These are phyloP conservation scores for Endothia cerciana DNA, from an alignment of 2,329 filamentous ascomycete genomes.

Conservation along the genomic window DNA sequence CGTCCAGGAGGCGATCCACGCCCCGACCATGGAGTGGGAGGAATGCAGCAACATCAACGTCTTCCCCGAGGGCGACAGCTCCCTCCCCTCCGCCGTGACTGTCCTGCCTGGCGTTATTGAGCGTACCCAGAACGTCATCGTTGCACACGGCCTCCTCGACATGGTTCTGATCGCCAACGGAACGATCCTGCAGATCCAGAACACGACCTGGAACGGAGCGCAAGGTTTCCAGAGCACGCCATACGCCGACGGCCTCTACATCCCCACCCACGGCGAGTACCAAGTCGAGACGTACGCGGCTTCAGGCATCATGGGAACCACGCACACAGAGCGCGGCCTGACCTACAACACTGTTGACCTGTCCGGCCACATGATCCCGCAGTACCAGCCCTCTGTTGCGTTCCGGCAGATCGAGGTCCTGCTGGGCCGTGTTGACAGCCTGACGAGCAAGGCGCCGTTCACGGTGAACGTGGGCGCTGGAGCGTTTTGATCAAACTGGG, in stretches of 20 bases:
- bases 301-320: constrained; percentile 69
- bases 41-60: constrained; percentile 53
- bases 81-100: constrained; percentile 24
- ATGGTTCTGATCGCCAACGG: constrained; percentile 69
- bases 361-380: constrained; percentile 69
- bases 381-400: constrained; percentile 69
- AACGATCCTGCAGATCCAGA: constrained; percentile 71
- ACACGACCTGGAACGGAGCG: constrained; percentile 74
- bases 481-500: background rate
- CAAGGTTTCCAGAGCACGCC: constrained; percentile 69
- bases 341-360: constrained; percentile 69
- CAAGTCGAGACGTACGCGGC: constrained; percentile 52
- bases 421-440: constrained; percentile 67
- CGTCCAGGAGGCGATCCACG: constrained; percentile 57
- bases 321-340: constrained; percentile 74
- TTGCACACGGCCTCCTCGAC: constrained; percentile 71
- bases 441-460: constrained; percentile 50
- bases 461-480: constrained; percentile 33
- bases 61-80: constrained; percentile 41
- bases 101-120: constrained; percentile 70
- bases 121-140: constrained; percentile 68
- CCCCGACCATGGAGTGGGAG: constrained; percentile 49
- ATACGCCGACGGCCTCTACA: constrained; percentile 60
- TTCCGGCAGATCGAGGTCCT: constrained; percentile 77
- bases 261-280: constrained; percentile 62